Evolutionary conservation across 768 basidiomycete species (phyloP).

Genomic region (Fistulinella prunicolor): DNA sequence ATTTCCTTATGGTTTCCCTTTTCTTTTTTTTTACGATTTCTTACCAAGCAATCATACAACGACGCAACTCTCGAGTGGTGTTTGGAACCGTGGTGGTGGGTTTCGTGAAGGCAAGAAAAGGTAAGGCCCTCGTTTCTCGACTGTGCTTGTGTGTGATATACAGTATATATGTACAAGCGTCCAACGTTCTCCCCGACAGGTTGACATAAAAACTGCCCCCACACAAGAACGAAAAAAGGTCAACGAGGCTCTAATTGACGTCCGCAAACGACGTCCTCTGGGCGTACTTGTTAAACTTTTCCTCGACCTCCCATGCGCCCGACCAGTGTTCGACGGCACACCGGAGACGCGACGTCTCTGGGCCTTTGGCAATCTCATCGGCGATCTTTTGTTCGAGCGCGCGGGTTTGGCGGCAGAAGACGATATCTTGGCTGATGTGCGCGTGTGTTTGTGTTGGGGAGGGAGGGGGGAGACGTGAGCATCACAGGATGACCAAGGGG

Average conservation of each 20-base stretch:
- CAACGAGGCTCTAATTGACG: slow-evolving; percentile 8
- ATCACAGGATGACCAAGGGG: neutral
- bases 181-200: no score
- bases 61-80: no score
- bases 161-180: neutral
- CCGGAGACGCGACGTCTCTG: slow-evolving; percentile 53
- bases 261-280: neutral
- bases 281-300: slow-evolving; percentile 49
- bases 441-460: no score
- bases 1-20: slow-evolving; percentile 5
- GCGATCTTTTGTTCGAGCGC: slow-evolving; percentile 78
- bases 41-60: no score
- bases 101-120: no score
- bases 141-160: no score
- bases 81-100: no score
- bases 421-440: slow-evolving; percentile 83
- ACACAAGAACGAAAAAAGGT: no score
- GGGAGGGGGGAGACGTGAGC: neutral
- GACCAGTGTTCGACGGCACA: slow-evolving; percentile 82
- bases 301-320: slow-evolving; percentile 96
- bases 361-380: slow-evolving; percentile 49
- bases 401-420: slow-evolving; percentile 74
- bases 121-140: no score
- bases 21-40: neutral
- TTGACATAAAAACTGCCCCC: no score